These are phyloP conservation scores for Aspergillus sp. DNA, from an alignment of 2,329 filamentous ascomycete genomes.

Conservation along the genomic window DNA sequence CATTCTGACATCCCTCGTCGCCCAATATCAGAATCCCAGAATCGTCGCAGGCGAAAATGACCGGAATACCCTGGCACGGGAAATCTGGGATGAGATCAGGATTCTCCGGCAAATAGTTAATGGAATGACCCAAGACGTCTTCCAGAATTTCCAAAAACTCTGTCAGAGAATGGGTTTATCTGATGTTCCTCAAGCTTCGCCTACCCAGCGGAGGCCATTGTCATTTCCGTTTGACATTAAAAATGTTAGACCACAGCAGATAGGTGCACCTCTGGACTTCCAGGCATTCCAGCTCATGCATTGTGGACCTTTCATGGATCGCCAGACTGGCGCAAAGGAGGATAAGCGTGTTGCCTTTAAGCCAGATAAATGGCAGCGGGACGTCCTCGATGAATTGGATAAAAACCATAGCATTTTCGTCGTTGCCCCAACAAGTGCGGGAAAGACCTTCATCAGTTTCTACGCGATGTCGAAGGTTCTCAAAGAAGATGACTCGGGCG, in stretches of 20 bases:
- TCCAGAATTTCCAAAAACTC: neutral
- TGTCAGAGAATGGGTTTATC: neutral
- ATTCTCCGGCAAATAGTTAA: neutral
- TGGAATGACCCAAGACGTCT: neutral
- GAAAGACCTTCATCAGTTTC: slow-evolving; percentile 78
- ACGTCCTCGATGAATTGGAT: slow-evolving; percentile 70
- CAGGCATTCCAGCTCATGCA: slow-evolving; percentile 60
- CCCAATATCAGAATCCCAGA: neutral
- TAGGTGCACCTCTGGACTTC: neutral
- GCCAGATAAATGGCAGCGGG: slow-evolving; percentile 72
- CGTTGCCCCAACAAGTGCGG: slow-evolving; percentile 71
- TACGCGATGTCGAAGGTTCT: slow-evolving; percentile 78
- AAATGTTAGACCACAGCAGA: neutral
- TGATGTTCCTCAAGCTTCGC: neutral
- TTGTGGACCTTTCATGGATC: slow-evolving; percentile 68
- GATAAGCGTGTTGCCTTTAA: slow-evolving; percentile 55
- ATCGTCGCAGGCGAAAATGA: neutral
- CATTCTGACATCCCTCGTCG: neutral
- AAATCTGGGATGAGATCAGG: slow-evolving; percentile 1
- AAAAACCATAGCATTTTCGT: slow-evolving; percentile 66
- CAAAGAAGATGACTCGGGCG: slow-evolving; percentile 61
- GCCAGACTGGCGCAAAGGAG: slow-evolving; percentile 61
- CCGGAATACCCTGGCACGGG: neutral
- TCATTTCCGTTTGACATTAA: neutral
- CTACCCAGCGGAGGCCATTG: neutral